These are phyloP conservation scores for Fusarium ambrosium DNA, from an alignment of 2,329 filamentous ascomycete species.

Conservation along the genomic window DNA sequence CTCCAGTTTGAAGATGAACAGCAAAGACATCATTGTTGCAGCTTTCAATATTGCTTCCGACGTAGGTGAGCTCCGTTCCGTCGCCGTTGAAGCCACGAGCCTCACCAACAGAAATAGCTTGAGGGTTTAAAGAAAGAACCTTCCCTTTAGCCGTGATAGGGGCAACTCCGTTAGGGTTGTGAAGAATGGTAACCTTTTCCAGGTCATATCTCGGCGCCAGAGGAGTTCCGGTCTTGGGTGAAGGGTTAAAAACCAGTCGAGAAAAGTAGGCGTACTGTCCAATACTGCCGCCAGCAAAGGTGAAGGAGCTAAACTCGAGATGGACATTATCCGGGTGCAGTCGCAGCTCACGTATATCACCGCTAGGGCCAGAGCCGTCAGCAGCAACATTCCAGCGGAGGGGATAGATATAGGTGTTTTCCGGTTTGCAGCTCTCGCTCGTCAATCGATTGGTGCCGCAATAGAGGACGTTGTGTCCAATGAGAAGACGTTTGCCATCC, in stretches of 20 bases:
- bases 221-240: conserved; percentile 48
- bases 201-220: conserved; percentile 56
- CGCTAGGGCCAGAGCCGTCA: conserved; percentile 49
- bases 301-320: conserved; percentile 58
- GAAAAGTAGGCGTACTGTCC: conserved; percentile 53
- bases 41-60: conserved; percentile 57
- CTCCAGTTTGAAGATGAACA: conserved; percentile 55
- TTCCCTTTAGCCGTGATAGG: neutral
- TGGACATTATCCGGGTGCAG: conserved; percentile 61
- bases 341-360: conserved; percentile 57
- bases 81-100: conserved; percentile 59
- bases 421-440: conserved; percentile 29
- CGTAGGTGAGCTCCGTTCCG: conserved; percentile 57
- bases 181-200: conserved; percentile 53
- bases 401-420: conserved; percentile 4
- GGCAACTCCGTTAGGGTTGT: conserved; percentile 32
- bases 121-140: neutral
- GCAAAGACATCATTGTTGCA: conserved; percentile 62
- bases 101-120: conserved; percentile 53
- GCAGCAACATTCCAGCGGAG: conserved; percentile 31
- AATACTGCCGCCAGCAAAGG: neutral
- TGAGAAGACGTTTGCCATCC: conserved; percentile 54
- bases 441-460: conserved; percentile 52
- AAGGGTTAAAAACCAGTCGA: conserved; percentile 56
- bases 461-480: conserved; percentile 53